Percentiles rank a stretch among this genome's conserved stretches.
Conservation (phyloP, 495 filamentous ascomycete species). For the Penicillium paradoxum region DNA sequence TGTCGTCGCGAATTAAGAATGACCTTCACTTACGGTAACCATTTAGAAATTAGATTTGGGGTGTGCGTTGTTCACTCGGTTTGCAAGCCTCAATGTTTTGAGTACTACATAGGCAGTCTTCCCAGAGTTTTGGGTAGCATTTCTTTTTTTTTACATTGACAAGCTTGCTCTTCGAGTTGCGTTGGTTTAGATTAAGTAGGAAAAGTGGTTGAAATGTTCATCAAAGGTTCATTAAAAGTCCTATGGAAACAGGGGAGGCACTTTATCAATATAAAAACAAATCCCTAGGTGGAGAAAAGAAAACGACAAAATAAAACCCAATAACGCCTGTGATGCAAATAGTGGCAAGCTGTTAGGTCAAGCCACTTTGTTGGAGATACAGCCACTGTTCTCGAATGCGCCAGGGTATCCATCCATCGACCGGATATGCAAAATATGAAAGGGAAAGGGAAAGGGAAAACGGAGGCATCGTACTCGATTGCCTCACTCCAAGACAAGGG, state of each 20-base stretch:
- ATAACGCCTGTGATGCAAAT: constrained; percentile 8
- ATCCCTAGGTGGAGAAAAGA: neutral
- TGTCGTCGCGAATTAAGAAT: too few relatives aligned
- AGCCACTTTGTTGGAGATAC: neutral
- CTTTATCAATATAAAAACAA: neutral
- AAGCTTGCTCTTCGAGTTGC: too few relatives aligned
- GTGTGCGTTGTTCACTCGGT: too few relatives aligned
- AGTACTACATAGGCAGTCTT: too few relatives aligned
- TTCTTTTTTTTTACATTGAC: too few relatives aligned
- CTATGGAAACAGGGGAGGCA: neutral
- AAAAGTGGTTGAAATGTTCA: too few relatives aligned
- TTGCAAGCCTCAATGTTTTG: too few relatives aligned
- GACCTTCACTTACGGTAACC: too few relatives aligned
- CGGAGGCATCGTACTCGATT: neutral
- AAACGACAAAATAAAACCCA: neutral
- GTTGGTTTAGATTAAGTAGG: too few relatives aligned
- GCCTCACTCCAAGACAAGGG: neutral
- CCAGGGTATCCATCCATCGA: constrained; percentile 23
- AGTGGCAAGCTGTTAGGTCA: neutral
- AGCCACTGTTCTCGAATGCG: constrained; percentile 7
- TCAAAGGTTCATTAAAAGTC: neutral
- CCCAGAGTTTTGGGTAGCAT: too few relatives aligned
- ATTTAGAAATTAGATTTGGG: too few relatives aligned
- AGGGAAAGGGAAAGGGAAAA: neutral
- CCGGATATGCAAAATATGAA: neutral